phyloP scores from a whole-genome alignment of 1,284 basidiomycete species.

The Trametes pubescens region DNA sequence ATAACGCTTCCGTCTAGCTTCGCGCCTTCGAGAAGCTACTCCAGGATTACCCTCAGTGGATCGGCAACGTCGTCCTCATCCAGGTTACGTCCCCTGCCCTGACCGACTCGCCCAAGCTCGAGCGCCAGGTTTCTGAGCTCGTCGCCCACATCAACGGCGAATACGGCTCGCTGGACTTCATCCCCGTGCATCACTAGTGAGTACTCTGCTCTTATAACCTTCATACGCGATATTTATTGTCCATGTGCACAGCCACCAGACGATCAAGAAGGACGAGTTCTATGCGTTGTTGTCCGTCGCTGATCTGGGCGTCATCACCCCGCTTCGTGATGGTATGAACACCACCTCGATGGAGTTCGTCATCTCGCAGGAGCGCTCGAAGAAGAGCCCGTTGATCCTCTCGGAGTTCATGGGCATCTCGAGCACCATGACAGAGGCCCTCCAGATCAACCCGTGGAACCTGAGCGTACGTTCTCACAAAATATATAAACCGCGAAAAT shows the following conservation, averaged over 20 bases:
- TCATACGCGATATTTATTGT: neutral
- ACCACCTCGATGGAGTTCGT: conserved; percentile 99
- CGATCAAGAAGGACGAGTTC: conserved; percentile 97
- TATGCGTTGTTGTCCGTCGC: conserved; percentile 96
- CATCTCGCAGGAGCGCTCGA: conserved; percentile 87
- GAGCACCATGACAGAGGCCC: conserved; percentile 83
- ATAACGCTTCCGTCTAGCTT: conserved; percentile 55
- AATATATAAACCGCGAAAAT: neutral
- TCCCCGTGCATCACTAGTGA: conserved; percentile 98
- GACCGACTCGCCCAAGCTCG: conserved; percentile 93
- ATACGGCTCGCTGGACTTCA: conserved; percentile 95
- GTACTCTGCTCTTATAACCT: conserved; percentile 37
- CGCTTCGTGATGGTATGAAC: conserved; percentile 98
- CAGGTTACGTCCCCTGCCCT: conserved; percentile 96
- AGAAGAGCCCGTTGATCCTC: conserved; percentile 88
- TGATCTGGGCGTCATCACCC: conserved; percentile 95
- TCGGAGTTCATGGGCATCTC: conserved; percentile 99
- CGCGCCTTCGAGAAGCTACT: conserved; percentile 97
- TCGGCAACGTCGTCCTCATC: conserved; percentile 87
- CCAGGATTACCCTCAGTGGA: conserved; percentile 95
- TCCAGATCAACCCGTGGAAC: conserved; percentile 92
- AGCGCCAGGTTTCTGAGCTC: conserved; percentile 92
- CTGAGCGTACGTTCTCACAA: conserved; percentile 64
- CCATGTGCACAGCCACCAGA: conserved; percentile 78
- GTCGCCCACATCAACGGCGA: conserved; percentile 98